phyloP scores from a whole-genome alignment of 176 grass and related monocot genomes.

The Typha latifolia region DNA sequence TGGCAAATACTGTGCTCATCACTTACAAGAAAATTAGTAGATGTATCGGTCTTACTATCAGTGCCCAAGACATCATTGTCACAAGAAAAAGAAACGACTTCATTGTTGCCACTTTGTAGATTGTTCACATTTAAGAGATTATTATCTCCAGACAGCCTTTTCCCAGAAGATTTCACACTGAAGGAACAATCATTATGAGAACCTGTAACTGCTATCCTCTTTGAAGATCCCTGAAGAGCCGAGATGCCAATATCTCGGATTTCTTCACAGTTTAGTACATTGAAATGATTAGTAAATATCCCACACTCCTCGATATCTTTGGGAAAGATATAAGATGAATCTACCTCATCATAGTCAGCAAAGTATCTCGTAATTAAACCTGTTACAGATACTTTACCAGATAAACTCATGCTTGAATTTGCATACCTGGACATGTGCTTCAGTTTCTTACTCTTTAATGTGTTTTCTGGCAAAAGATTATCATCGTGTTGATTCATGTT shows the following conservation, averaged over 20 bases:
- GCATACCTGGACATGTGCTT: not conserved
- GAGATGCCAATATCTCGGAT: not conserved
- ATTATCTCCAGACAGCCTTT: not conserved
- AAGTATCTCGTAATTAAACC: constrained; percentile 14
- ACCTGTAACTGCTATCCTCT: not conserved
- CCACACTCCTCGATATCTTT: not conserved
- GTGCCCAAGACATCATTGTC: too few species aligned
- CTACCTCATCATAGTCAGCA: not conserved
- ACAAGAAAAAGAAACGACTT: too few species aligned
- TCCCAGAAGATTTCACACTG: not conserved
- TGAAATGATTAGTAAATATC: not conserved
- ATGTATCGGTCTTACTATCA: too few species aligned
- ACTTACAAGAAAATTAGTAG: too few species aligned
- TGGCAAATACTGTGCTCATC: not conserved
- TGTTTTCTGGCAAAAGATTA: not conserved
- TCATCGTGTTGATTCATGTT: not conserved
- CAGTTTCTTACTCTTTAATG: not conserved
- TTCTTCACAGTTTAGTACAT: not conserved
- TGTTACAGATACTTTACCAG: constrained; percentile 10
- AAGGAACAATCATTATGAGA: constrained; percentile 10
- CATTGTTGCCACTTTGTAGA: not conserved
- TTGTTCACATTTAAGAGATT: not conserved
- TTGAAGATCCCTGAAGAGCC: not conserved
- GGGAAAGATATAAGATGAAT: not conserved
- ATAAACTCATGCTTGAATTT: not conserved